Evolutionary conservation across 2,329 filamentous ascomycete species (phyloP), one percentile per base, ranked within the genome.

Genomic region (Trichoderma sp.): DNA sequence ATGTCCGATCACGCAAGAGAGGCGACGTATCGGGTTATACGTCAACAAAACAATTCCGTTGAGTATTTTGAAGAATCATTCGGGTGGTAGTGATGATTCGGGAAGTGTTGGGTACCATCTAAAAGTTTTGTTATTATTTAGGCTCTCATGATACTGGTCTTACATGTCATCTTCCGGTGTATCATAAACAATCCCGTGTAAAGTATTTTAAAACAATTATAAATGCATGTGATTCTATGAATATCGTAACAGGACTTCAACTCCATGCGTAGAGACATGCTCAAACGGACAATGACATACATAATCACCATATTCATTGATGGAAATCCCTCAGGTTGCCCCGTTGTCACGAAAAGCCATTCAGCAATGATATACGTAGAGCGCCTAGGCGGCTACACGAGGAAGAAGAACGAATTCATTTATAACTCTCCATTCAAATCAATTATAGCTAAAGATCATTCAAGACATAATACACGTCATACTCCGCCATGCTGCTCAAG

Each of bases 1-100:
- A 24, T 71, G 53, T 31, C 53, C 9, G 67, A 71, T 62, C 9
- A 11, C 9, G 31, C 31, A 33, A 33, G 68, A 38, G 68, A 45
- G 18, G 56, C 68, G 35, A 63, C 68, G 2, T 45, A 63, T 71
- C 68, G 68, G 8, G 68, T 35, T 16, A 71, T 71, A 33, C 16
- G 35, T 7, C 16, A 35, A 31, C 56, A 63, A 12, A 50, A 27
- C 27, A 45, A 50, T 7, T 62, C 53, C 45, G 16, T 71, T 18
- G 56, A 62, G n/a, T 71, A 71, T 63, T 71, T 71, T 45, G 68
- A 71, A 50, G 68, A 71, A 29, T 56, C 68, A 21, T 71, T 71
- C 33, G 68, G 68, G 27, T 71, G 68, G 68, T 71, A 71, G 18
- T 63, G 6, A 31, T 62, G 12, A 14, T 63, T 62, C 5, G 3